Evolutionary conservation across 2,329 filamentous ascomycete genomes (phyloP).

Genomic region (Beauveria bassiana): DNA sequence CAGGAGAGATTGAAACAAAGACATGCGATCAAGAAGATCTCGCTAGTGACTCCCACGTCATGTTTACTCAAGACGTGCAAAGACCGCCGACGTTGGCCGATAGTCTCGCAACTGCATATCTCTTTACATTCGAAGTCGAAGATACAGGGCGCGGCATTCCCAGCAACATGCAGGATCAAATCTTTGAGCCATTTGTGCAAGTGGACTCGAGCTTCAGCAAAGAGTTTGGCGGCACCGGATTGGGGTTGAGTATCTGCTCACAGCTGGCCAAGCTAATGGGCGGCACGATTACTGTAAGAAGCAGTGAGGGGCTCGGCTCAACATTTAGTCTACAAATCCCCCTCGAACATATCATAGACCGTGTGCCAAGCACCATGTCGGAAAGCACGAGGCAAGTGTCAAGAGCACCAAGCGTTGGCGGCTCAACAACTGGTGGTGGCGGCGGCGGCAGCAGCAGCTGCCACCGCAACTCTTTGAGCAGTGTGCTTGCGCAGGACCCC

Average conservation of each 20-base stretch:
- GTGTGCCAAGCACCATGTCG: conserved; percentile 30
- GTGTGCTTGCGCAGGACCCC: conserved; percentile 1
- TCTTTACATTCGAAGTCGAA: conserved; percentile 82
- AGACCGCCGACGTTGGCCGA: conserved; percentile 12
- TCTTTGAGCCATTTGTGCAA: conserved; percentile 93
- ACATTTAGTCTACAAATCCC: conserved; percentile 80
- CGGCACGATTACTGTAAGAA: conserved; percentile 64
- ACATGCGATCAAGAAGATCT: not conserved
- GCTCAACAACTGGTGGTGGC: not conserved
- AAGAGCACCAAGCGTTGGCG: conserved; percentile 42
- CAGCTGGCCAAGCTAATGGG: conserved; percentile 80
- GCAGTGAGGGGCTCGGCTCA: conserved; percentile 65
- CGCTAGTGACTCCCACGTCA: not conserved
- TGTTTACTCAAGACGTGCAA: not conserved
- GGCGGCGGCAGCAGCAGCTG: not conserved
- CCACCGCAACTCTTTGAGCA: conserved; percentile 5
- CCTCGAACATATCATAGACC: conserved; percentile 64
- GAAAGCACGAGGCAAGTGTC: conserved; percentile 19
- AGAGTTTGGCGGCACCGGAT: conserved; percentile 81
- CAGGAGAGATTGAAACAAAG: too few relatives aligned
- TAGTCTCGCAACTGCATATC: conserved; percentile 53
- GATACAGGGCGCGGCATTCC: conserved; percentile 86
- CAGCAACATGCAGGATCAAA: conserved; percentile 65
- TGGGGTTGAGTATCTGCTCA: conserved; percentile 83
- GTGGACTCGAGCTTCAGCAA: conserved; percentile 85